Evolutionary conservation across 805 yeast genomes (phyloP).

Genomic region (Barnettozyma sucrosica): DNA sequence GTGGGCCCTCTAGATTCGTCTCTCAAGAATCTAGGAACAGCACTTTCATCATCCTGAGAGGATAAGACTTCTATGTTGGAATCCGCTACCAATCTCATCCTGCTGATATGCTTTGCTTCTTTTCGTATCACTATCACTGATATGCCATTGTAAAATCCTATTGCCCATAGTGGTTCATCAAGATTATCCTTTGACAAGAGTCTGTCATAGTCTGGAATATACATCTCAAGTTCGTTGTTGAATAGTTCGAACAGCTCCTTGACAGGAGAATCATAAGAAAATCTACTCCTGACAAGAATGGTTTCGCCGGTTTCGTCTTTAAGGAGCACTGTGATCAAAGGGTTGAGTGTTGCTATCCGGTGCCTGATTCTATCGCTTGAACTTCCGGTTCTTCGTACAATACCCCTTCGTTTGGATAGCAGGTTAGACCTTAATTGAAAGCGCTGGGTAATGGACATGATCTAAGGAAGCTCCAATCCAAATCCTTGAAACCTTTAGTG

Average conservation of each 20-base stretch:
- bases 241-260: not conserved
- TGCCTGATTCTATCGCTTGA: not conserved
- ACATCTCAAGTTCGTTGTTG: not conserved
- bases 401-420: not conserved
- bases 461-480: too few species aligned
- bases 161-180: conserved; percentile 1
- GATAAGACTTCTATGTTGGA: conserved; percentile 1
- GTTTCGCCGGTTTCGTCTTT: not conserved
- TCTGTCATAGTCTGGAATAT: not conserved
- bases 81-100: too few species aligned
- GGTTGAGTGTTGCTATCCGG: not conserved
- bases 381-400: not conserved
- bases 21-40: not conserved
- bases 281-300: not conserved
- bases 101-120: not conserved
- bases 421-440: not conserved
- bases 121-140: not conserved
- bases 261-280: not conserved
- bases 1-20: not conserved
- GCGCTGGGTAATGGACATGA: not conserved
- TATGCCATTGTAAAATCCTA: conserved; percentile 2
- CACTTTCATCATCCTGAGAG: not conserved
- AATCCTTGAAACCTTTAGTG: too few species aligned
- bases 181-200: not conserved
- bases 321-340: not conserved